Evolutionary conservation across 176 grass and related monocot species (phyloP), one percentile per base, ranked within the genome.

Genomic region (Urochloa ruziziensis): DNA sequence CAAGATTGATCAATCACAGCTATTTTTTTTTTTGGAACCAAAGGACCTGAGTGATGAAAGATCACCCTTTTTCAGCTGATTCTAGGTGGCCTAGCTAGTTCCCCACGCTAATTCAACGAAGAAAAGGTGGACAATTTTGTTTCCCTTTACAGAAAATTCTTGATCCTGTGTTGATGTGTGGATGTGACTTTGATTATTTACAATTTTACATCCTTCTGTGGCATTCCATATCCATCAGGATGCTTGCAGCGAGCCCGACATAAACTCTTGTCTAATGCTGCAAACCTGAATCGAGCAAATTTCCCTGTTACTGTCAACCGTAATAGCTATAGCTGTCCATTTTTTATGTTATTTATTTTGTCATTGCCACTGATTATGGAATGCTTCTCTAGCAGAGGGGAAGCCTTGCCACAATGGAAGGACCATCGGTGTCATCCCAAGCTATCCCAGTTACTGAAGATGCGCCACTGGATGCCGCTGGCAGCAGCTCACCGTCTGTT

Each of bases 401-500:
- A 54, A 19, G 7, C 6, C 40, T 34, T 42, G 57, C 46, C 47
- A 35, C 8, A 82, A 92, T 92, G 91, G 84, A 92, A 66, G 84
- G 60, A 44, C 29, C 46, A 24, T n/a, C 68, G 0, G 56, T 17
- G 51, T 61, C 65, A 9, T 46, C 67, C 25, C 67, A 74, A 34
- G 3, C 27, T 15, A 42, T 49, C n/a, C 56, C 29, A 2, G 32
- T 43, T 21, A 17, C 52, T 7, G 73, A n/a, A 19, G 85, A 87
- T 44, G 39, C 85, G 21, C 3, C 72, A 7, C 12, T 0, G 18
- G 73, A 72, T 7, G 64, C 81, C 7, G 37, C 60, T 23, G 44
- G 56, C 68, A 48, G 86, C n/a, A 71, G 82, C 79, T 95, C 91
- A 0, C 93, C 81, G 39, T 77, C 91, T 21, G 96, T 92, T 7